Conservation (phyloP, 352 stramenopile species). For the Pythium oligandrum region DNA sequence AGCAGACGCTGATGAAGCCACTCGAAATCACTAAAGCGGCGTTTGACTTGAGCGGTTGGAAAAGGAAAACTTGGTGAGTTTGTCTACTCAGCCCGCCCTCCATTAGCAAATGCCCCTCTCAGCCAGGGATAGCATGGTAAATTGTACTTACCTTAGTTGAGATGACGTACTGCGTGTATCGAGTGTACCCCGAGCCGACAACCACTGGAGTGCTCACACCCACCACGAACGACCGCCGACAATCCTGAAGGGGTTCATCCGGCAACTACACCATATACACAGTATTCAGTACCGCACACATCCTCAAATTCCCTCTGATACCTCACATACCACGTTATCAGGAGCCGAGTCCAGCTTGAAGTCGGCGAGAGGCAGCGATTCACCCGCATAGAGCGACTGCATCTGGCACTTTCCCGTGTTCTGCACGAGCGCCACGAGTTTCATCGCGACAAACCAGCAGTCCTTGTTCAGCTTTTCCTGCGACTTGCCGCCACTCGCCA, state of each 20-base stretch:
- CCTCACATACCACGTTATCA: slow-evolving; percentile 52
- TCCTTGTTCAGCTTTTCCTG: slow-evolving; percentile 85
- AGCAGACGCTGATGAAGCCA: slow-evolving; percentile 84
- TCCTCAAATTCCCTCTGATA: no score
- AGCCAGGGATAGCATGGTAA: neutral
- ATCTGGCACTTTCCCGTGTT: slow-evolving; percentile 79
- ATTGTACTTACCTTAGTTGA: slow-evolving; percentile 62
- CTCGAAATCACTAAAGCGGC: slow-evolving; percentile 88
- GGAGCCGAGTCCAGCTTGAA: slow-evolving; percentile 77
- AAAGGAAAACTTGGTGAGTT: slow-evolving; percentile 65
- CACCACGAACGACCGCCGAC: slow-evolving; percentile 63
- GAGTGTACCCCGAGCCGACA: slow-evolving; percentile 72
- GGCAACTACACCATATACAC: slow-evolving; percentile 32
- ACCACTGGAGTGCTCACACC: slow-evolving; percentile 76
- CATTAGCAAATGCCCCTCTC: neutral
- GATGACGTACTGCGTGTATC: slow-evolving; percentile 88
- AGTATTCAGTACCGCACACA: neutral
- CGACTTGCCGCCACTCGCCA: slow-evolving; percentile 85
- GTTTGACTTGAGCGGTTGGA: slow-evolving; percentile 68
- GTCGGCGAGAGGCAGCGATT: slow-evolving; percentile 63
- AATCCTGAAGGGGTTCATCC: slow-evolving; percentile 33
- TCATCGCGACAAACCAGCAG: slow-evolving; percentile 89
- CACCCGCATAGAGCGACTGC: slow-evolving; percentile 73
- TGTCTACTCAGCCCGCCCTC: slow-evolving; percentile 28
- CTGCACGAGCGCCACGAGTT: slow-evolving; percentile 85